phyloP scores from a whole-genome alignment of 2,329 filamentous ascomycete genomes.

The Lecanoromycetidae sp. region DNA sequence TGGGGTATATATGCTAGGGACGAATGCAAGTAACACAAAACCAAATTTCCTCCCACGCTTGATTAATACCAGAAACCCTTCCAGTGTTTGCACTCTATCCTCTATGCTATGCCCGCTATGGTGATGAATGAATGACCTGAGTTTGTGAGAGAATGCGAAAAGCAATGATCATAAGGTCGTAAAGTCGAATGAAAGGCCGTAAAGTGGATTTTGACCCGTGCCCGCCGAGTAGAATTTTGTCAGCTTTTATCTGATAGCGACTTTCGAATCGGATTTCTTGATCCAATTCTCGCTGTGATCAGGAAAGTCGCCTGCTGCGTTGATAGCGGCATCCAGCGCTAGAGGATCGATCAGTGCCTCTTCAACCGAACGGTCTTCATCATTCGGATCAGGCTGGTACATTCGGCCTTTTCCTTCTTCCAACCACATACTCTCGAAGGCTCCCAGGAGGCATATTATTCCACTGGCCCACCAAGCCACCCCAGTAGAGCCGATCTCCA shows the following conservation, averaged over 20 bases:
- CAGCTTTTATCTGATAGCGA: background rate
- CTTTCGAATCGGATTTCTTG: conserved; percentile 6
- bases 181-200: background rate
- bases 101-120: background rate
- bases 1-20: conserved; percentile 1
- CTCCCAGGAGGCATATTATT: conserved; percentile 61
- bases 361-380: conserved; percentile 27
- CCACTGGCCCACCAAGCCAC: conserved; percentile 90
- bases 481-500: conserved; percentile 70
- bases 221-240: background rate
- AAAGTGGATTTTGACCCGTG: background rate
- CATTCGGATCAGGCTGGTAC: conserved; percentile 31
- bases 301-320: conserved; percentile 9
- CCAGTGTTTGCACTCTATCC: background rate
- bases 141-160: background rate
- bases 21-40: conserved; percentile 1
- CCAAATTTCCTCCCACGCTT: background rate
- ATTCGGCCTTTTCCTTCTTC: conserved; percentile 46
- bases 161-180: background rate
- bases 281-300: background rate
- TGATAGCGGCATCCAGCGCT: conserved; percentile 18
- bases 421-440: conserved; percentile 63
- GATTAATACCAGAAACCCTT: background rate
- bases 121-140: background rate
- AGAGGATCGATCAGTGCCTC: conserved; percentile 16